Evolutionary conservation across 371 early-diverging fungal species (phyloP).

Genomic region (Mucor mucedo): DNA sequence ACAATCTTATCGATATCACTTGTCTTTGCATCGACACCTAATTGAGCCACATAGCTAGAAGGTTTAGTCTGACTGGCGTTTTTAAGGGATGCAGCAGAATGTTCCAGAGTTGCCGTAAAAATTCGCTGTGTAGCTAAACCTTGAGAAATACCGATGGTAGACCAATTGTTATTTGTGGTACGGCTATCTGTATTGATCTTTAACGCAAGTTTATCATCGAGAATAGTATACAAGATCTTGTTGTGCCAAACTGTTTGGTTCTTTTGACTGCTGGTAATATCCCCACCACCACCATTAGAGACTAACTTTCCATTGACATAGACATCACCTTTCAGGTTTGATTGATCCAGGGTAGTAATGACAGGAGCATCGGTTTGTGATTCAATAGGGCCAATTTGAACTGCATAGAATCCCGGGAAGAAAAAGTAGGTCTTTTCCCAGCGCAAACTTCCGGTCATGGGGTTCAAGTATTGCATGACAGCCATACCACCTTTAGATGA

Average conservation of each 20-base stretch:
- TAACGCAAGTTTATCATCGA: conserved; percentile 10
- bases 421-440: conserved; percentile 42
- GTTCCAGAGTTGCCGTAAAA: conserved; percentile 31
- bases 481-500: conserved; percentile 27
- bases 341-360: conserved; percentile 33
- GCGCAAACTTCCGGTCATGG: conserved; percentile 19
- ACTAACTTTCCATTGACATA: conserved; percentile 15
- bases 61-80: neutral
- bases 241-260: conserved; percentile 29
- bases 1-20: neutral
- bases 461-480: conserved; percentile 40
- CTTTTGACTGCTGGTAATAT: neutral
- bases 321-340: conserved; percentile 31
- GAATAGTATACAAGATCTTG: conserved; percentile 25
- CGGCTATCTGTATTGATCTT: conserved; percentile 20
- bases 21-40: conserved; percentile 11
- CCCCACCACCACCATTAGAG: neutral
- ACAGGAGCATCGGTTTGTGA: conserved; percentile 2
- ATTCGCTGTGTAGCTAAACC: conserved; percentile 22
- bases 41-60: conserved; percentile 18
- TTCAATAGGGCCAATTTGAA: conserved; percentile 24
- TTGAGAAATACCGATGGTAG: conserved; percentile 31
- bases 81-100: neutral
- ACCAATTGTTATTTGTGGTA: conserved; percentile 27
- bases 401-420: conserved; percentile 34